phyloP scores from a whole-genome alignment of 495 filamentous ascomycete species.

The Penicillium dipodomyicola region DNA sequence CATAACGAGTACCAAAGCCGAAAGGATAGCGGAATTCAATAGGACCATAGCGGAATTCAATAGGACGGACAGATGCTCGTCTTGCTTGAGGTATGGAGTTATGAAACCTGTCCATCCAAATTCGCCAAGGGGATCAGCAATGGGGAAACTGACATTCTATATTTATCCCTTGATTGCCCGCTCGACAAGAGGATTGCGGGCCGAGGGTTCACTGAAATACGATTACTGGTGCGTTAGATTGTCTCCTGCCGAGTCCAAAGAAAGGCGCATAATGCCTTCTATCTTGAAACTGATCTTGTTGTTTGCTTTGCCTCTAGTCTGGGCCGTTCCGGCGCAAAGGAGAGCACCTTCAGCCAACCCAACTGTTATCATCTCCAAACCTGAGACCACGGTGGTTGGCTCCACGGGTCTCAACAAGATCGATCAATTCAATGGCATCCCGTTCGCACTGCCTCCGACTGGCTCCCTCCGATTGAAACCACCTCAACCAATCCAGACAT shows the following conservation, averaged over 20 bases:
- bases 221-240: background rate
- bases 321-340: conserved; percentile 22
- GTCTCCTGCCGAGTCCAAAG: background rate
- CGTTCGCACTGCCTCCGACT: conserved; percentile 61
- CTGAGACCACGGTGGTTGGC: conserved; percentile 54
- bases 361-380: conserved; percentile 46
- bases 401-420: conserved; percentile 25
- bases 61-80: too few relatives aligned
- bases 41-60: too few relatives aligned
- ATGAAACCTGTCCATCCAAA: too few relatives aligned
- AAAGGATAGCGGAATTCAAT: too few relatives aligned
- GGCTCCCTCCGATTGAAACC: conserved; percentile 57
- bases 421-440: conserved; percentile 61
- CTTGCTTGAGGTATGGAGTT: too few relatives aligned
- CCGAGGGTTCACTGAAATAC: background rate
- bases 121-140: too few relatives aligned
- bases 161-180: conserved; percentile 2
- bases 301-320: conserved; percentile 3
- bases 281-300: conserved; percentile 7
- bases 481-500: conserved; percentile 51
- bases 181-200: background rate
- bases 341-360: conserved; percentile 24
- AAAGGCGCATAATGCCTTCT: conserved; percentile 11
- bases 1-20: too few relatives aligned
- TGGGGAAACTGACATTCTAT: conserved; percentile 5